Conservation (phyloP, 495 filamentous ascomycete species). For the Annulohypoxylon stygium region DNA sequence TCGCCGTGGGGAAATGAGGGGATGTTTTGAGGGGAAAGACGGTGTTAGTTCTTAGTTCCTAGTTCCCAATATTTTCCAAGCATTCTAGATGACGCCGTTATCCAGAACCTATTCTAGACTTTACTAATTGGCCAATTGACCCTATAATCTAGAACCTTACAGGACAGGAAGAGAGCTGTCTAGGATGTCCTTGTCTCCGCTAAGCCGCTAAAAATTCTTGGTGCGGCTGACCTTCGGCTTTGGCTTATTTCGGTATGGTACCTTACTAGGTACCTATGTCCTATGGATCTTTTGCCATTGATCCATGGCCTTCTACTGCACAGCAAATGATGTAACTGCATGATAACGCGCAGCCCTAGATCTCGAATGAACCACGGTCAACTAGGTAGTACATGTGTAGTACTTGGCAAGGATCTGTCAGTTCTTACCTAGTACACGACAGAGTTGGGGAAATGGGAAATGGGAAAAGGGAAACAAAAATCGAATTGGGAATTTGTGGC, state of each 20-base stretch:
- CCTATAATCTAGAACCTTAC: too few species aligned
- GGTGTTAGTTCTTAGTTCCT: background rate
- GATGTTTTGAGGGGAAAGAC: slow-evolving; percentile 2
- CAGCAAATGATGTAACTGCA: slow-evolving; percentile 22
- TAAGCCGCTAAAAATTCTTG: slow-evolving; percentile 14
- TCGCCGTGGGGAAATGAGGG: slow-evolving; percentile 33
- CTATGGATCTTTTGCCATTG: background rate
- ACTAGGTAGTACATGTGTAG: background rate
- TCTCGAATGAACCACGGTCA: background rate
- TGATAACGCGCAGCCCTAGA: slow-evolving; percentile 12
- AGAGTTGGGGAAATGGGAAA: slow-evolving; percentile 1
- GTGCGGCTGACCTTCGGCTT: slow-evolving; percentile 31
- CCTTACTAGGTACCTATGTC: background rate
- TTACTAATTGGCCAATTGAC: background rate
- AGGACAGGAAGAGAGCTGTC: background rate
- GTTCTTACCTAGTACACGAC: background rate
- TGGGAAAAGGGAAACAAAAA: background rate
- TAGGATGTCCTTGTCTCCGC: slow-evolving; percentile 5
- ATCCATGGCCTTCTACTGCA: background rate
- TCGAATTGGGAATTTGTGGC: background rate
- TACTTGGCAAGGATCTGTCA: background rate
- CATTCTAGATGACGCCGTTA: slow-evolving; percentile 20
- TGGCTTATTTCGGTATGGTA: slow-evolving; percentile 34
- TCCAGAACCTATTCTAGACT: slow-evolving; percentile 15
- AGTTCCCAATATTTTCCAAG: slow-evolving; percentile 1